Percentiles rank a stretch among this genome's conserved stretches.
Conservation (phyloP, 805 yeast species). For the Zygotorulaspora florentina region DNA sequence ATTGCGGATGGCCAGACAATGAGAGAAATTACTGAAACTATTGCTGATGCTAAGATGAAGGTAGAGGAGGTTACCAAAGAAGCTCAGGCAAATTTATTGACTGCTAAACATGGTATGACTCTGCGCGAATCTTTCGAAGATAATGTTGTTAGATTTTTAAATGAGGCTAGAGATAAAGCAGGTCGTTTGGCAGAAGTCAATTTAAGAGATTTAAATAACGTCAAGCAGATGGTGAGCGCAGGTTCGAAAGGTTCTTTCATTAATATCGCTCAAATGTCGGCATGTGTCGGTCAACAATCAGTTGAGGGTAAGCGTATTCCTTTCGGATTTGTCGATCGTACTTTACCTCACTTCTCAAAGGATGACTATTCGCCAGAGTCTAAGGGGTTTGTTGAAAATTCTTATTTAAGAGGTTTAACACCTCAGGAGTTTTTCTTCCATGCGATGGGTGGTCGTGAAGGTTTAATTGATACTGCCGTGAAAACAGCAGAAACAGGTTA, state of each 20-base stretch:
- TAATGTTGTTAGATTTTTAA: slow-evolving; percentile 88
- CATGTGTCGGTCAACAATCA: slow-evolving; percentile 99
- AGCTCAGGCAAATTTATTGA: slow-evolving; percentile 83
- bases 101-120: slow-evolving; percentile 99
- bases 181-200: slow-evolving; percentile 98
- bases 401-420: slow-evolving; percentile 93
- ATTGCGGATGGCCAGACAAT: slow-evolving; percentile 97
- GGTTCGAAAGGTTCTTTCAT: slow-evolving; percentile 99
- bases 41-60: slow-evolving; percentile 86
- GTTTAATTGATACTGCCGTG: slow-evolving; percentile 98
- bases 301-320: slow-evolving; percentile 99
- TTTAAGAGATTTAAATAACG: slow-evolving; percentile 89
- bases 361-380: slow-evolving; percentile 99
- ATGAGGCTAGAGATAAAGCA: slow-evolving; percentile 98
- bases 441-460: slow-evolving; percentile 99
- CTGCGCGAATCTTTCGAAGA: slow-evolving; percentile 97
- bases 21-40: slow-evolving; percentile 89
- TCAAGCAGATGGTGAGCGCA: slow-evolving; percentile 98
- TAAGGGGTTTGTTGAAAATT: slow-evolving; percentile 95
- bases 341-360: slow-evolving; percentile 95
- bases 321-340: slow-evolving; percentile 93
- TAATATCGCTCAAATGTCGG: slow-evolving; percentile 98
- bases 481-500: slow-evolving; percentile 99
- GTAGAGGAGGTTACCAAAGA: slow-evolving; percentile 91
- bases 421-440: slow-evolving; percentile 99